phyloP scores from a whole-genome alignment of 148 eudicot species.

The Bassia scoparia region DNA sequence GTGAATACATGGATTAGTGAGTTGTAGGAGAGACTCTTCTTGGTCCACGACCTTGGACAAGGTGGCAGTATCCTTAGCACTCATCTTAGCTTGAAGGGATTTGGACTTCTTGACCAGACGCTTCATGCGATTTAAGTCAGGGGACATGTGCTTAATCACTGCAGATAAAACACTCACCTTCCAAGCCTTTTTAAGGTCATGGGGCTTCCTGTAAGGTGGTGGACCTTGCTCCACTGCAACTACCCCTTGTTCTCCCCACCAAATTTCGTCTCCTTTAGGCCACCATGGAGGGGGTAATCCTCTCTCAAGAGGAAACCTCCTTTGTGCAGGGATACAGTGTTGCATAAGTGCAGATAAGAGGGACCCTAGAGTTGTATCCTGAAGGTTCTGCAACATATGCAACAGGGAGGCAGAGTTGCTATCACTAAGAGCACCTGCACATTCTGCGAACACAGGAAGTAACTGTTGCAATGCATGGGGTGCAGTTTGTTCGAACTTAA shows the following conservation, averaged over 20 bases:
- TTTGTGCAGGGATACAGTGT: constrained; percentile 40
- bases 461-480: constrained; percentile 25
- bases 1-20: constrained; percentile 18
- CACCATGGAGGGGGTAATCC: constrained; percentile 43
- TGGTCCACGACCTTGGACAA: constrained; percentile 30
- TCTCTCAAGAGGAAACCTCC: constrained; percentile 33
- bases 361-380: constrained; percentile 38
- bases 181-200: constrained; percentile 44
- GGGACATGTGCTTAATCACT: constrained; percentile 41
- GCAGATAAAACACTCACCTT: constrained; percentile 41
- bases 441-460: constrained; percentile 9
- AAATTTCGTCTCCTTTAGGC: constrained; percentile 33
- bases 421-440: background rate
- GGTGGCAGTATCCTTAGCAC: constrained; percentile 38
- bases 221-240: constrained; percentile 23
- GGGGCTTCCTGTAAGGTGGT: constrained; percentile 40
- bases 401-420: constrained; percentile 10
- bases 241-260: constrained; percentile 30
- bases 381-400: constrained; percentile 33
- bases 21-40: constrained; percentile 20
- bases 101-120: constrained; percentile 38
- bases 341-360: constrained; percentile 37
- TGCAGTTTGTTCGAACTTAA: constrained; percentile 26
- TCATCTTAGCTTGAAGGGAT: constrained; percentile 45
- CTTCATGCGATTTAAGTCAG: constrained; percentile 32